Conservation (phyloP, 768 basidiomycete genomes). For the Calocybe gangraenosa region DNA sequence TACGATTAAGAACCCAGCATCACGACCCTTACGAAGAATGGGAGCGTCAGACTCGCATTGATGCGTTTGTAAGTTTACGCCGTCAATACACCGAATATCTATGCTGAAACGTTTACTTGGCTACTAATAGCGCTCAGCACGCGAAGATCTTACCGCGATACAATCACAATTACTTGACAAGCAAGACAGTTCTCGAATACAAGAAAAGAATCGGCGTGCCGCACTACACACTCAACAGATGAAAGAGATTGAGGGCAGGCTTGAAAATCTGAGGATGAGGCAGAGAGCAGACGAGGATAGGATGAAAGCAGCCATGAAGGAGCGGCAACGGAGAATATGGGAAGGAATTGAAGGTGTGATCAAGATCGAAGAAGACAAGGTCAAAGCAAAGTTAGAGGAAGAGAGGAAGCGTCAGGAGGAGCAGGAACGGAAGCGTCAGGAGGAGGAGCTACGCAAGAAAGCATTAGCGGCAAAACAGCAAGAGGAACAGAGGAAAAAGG, state of each 20-base stretch:
- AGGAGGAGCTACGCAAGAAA: slow-evolving; percentile 41
- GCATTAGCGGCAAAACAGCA: slow-evolving; percentile 38
- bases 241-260: slow-evolving; percentile 42
- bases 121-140: slow-evolving; percentile 37
- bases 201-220: slow-evolving; percentile 31
- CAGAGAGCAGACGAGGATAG: slow-evolving; percentile 43
- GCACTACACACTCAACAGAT: slow-evolving; percentile 45
- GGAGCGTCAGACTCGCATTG: slow-evolving; percentile 46
- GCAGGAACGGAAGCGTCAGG: slow-evolving; percentile 39
- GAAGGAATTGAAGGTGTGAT: slow-evolving; percentile 62
- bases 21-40: slow-evolving; percentile 57
- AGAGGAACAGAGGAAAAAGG: slow-evolving; percentile 46
- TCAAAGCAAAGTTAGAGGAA: slow-evolving; percentile 46
- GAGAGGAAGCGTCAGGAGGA: slow-evolving; percentile 50
- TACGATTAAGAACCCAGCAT: slow-evolving; percentile 47
- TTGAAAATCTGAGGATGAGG: slow-evolving; percentile 38
- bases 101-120: background rate
- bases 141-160: slow-evolving; percentile 33
- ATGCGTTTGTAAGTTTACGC: slow-evolving; percentile 41
- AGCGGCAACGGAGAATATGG: slow-evolving; percentile 51
- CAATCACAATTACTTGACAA: slow-evolving; percentile 33
- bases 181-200: slow-evolving; percentile 38
- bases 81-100: background rate
- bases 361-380: slow-evolving; percentile 57
- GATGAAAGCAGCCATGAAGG: slow-evolving; percentile 43